These are phyloP conservation scores for Rhizopogon roseolus DNA, from an alignment of 768 basidiomycete species.

Conservation along the genomic window DNA sequence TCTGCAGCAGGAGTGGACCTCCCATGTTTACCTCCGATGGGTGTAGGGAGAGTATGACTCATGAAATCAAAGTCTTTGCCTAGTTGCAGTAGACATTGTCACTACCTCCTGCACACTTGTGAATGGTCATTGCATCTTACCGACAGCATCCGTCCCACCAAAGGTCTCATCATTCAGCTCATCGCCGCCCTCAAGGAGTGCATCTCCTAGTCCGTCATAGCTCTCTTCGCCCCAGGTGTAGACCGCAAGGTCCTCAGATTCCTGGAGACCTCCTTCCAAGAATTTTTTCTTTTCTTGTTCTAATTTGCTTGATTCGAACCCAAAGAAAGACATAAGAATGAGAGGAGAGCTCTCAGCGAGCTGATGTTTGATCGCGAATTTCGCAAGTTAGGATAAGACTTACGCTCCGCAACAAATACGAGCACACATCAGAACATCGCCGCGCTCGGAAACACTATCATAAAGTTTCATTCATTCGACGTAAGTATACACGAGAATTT, in stretches of 20 bases:
- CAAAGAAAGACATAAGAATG: constrained; percentile 76
- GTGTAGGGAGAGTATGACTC: constrained; percentile 32
- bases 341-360: constrained; percentile 1
- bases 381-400: not conserved
- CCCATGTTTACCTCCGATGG: constrained; percentile 9
- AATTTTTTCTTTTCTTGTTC: constrained; percentile 62
- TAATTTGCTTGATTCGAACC: constrained; percentile 57
- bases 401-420: constrained; percentile 9
- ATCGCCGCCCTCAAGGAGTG: constrained; percentile 84
- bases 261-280: constrained; percentile 42
- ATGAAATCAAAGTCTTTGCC: constrained; percentile 93
- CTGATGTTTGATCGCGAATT: constrained; percentile 2
- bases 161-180: constrained; percentile 98
- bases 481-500: not conserved
- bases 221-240: constrained; percentile 91
- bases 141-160: constrained; percentile 63
- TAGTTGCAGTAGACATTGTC: constrained; percentile 25
- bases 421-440: constrained; percentile 5
- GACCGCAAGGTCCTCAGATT: constrained; percentile 80
- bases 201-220: constrained; percentile 87
- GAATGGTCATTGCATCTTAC: constrained; percentile 42
- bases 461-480: not conserved
- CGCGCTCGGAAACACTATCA: too few relatives aligned
- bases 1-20: constrained; percentile 17
- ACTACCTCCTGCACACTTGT: not conserved